A percentile compares a stretch with the other conserved stretches of the same genome.
Evolutionary conservation across 1,284 basidiomycete genomes (phyloP).

Genomic region (Athelia psychrophila): DNA sequence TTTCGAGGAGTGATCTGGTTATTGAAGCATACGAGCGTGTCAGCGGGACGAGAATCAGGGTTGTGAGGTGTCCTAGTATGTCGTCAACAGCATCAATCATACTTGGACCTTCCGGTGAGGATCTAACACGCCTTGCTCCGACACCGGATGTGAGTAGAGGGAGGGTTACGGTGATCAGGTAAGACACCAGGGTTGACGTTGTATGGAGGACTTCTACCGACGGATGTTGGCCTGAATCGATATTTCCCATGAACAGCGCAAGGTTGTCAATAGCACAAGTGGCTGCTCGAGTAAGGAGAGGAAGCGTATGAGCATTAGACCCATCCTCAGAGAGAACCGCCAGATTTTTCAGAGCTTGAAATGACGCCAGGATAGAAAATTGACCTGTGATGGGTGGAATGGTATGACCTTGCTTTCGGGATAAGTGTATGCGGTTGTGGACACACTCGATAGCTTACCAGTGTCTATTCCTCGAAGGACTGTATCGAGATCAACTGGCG

Average conservation of each 20-base stretch:
- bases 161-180: neutral
- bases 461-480: neutral
- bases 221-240: neutral
- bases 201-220: neutral
- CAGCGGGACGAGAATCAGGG: constrained; percentile 19
- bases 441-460: neutral
- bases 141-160: neutral
- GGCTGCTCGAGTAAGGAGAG: neutral
- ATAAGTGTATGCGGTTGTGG: too few species aligned
- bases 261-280: neutral
- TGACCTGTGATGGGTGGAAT: neutral
- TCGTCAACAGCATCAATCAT: constrained; percentile 6
- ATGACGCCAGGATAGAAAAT: neutral
- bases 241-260: neutral
- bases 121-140: neutral
- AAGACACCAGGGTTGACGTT: neutral
- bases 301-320: too few species aligned
- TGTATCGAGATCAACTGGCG: neutral
- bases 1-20: constrained; percentile 9
- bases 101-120: neutral
- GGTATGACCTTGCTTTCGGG: neutral
- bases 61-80: constrained; percentile 18
- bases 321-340: neutral
- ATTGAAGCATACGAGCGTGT: constrained; percentile 18
- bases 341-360: neutral